These are phyloP conservation scores for Colletotrichum higginsianum DNA, from an alignment of 2,329 filamentous ascomycete genomes.

Conservation along the genomic window DNA sequence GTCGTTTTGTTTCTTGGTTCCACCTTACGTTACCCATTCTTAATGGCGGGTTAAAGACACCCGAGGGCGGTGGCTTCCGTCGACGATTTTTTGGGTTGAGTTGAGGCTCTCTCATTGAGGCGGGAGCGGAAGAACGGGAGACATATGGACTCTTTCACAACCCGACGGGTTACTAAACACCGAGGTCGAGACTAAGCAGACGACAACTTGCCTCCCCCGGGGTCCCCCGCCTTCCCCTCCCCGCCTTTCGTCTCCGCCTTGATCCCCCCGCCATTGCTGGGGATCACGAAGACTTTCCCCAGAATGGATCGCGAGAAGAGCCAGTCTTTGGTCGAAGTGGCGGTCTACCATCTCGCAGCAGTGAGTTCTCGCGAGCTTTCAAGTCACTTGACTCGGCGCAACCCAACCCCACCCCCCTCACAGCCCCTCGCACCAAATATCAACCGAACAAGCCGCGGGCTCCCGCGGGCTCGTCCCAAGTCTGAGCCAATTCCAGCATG, in stretches of 20 bases:
- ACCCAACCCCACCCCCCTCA: too few species aligned
- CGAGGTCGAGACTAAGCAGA: not conserved
- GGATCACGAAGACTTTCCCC: not conserved
- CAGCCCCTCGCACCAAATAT: constrained; percentile 32
- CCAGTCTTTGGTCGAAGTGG: not conserved
- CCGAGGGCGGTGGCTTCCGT: not conserved
- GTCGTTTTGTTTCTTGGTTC: too few species aligned
- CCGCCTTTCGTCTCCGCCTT: not conserved
- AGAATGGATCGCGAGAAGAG: not conserved
- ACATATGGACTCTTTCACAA: too few species aligned
- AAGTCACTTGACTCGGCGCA: not conserved
- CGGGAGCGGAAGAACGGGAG: too few species aligned
- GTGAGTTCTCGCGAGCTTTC: not conserved
- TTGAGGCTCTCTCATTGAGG: too few species aligned
- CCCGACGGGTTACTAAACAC: not conserved
- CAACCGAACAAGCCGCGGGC: constrained; percentile 6
- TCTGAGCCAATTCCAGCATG: not conserved
- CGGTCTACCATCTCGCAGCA: not conserved
- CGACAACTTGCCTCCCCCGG: not conserved
- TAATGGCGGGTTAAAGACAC: not conserved
- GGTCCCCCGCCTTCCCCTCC: not conserved
- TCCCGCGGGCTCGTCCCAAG: constrained; percentile 12
- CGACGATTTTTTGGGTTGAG: not conserved
- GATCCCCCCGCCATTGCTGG: not conserved
- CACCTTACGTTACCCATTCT: too few species aligned